Base-by-base conservation (phyloP, 225 moss, liverwort and hornwort species). In the Bryum argenteum region DNA sequence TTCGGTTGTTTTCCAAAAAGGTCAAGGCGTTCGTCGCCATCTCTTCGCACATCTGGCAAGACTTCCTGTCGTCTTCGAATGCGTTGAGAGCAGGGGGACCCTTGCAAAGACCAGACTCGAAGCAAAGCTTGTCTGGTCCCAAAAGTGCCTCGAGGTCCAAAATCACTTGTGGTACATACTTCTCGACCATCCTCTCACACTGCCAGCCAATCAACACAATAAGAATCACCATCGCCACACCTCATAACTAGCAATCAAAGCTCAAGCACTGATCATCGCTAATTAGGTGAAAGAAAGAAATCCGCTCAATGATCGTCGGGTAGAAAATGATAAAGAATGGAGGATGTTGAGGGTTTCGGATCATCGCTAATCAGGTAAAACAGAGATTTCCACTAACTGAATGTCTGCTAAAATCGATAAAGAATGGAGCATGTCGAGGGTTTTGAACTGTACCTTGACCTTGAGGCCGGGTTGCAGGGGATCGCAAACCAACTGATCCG, bases 121-220 rank as follows among this genome's bases (percentile, higher is more conserved):
- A 86, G 70, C 86, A 86, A 26, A 86, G 83, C 42, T 80, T 86
- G 20, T 86, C 86, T 60, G 86, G 83, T 45, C 86, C 86, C 18
- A 86, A 63, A 50, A 75, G 50, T 19, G 83, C 54, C 59, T 86
- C 83, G 10, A 86, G 75, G 45, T 83, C 80, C 69, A 86, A 63
- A 48, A 87, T 70, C 38, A 52, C 45, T 71, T 74, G 63, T 2
- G 87, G 84, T 54, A 87, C 83, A 52, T 84, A 83, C 9, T 58
- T 9, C 12, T 79, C 67, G 26, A 87, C 61, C 84, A 81, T 64
- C 76, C 67, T 77, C 59, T 84, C 79, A 79, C 87, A 87, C 87
- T 87, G 78, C 70, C 80, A 73, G 70, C 22, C 55, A 61, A 43
- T 16, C 4, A 47, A 38, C 43, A 58, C 21, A 64, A 19, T 18